phyloP scores from a whole-genome alignment of 2,329 filamentous ascomycete genomes.

The Penicillium sp. region DNA sequence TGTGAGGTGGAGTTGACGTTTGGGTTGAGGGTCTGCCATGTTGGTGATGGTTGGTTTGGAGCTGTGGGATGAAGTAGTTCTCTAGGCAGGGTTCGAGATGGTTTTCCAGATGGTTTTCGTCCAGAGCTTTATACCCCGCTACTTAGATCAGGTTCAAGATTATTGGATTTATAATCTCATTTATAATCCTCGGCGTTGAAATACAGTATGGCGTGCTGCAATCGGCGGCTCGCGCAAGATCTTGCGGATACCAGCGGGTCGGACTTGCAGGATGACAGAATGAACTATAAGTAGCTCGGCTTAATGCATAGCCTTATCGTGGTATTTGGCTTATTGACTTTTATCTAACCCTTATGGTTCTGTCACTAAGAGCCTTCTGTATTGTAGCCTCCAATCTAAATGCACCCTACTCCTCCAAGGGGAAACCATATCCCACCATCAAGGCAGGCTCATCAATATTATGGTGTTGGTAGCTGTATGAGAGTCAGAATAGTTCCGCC shows the following conservation, averaged over 20 bases:
- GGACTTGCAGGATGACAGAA: neutral
- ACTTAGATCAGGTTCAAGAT: neutral
- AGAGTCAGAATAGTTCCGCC: neutral
- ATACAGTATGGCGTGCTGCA: conserved; percentile 3
- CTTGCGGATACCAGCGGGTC: too few relatives aligned
- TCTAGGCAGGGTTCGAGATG: neutral
- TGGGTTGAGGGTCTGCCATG: conserved; percentile 18
- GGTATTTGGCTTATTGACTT: too few relatives aligned
- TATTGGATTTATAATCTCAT: conserved; percentile 2
- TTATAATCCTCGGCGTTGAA: conserved; percentile 1
- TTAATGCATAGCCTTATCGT: too few relatives aligned
- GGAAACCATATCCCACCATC: conserved; percentile 45
- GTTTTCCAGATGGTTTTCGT: neutral
- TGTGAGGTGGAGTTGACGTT: conserved; percentile 54
- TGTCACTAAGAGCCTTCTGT: neutral
- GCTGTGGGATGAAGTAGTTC: neutral
- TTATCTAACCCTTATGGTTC: neutral
- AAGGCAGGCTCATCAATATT: conserved; percentile 44
- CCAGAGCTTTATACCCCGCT: neutral
- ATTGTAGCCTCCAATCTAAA: neutral
- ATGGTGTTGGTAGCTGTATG: conserved; percentile 38
- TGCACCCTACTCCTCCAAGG: conserved; percentile 19
- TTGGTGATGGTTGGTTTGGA: neutral
- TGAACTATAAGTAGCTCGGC: neutral
- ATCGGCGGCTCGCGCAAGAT: neutral